These are phyloP conservation scores for Dactylellina cionopaga DNA, from an alignment of 2,329 filamentous ascomycete species.

Conservation along the genomic window DNA sequence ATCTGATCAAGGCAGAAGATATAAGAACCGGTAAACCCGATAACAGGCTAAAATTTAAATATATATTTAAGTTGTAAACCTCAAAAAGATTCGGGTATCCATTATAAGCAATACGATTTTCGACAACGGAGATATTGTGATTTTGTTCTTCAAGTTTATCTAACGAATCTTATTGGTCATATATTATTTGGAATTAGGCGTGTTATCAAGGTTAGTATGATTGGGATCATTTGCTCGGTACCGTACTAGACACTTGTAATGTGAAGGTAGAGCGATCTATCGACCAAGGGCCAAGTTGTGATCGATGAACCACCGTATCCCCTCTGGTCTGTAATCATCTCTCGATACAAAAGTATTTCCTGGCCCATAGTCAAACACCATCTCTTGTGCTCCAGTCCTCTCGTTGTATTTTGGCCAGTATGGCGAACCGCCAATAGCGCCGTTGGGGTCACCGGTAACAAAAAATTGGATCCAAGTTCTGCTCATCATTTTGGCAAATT, in stretches of 20 bases:
- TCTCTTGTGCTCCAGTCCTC: constrained; percentile 55
- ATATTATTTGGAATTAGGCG: not conserved
- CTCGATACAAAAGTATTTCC: constrained; percentile 58
- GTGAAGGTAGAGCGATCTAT: not conserved
- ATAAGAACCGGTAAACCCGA: too few species aligned
- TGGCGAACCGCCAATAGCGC: constrained; percentile 34
- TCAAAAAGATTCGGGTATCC: too few species aligned
- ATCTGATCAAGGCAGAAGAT: too few species aligned
- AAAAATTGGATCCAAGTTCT: constrained; percentile 26
- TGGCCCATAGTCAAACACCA: constrained; percentile 58
- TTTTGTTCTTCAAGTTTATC: too few species aligned
- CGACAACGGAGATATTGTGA: not conserved
- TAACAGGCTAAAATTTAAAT: too few species aligned
- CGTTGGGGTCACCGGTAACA: constrained; percentile 16
- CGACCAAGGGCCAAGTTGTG: not conserved
- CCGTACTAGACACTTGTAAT: too few species aligned
- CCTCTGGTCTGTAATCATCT: constrained; percentile 59
- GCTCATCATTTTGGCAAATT: constrained; percentile 31
- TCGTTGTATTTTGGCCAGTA: constrained; percentile 58
- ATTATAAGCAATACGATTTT: not conserved
- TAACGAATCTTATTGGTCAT: too few species aligned
- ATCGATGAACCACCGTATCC: constrained; percentile 58
- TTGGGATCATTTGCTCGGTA: too few species aligned
- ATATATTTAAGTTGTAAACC: too few species aligned
- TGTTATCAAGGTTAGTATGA: not conserved